A percentile compares a stretch with the other conserved stretches of the same genome.
Conservation (phyloP, 345 rosid genomes). For the Heritiera fomes region DNA sequence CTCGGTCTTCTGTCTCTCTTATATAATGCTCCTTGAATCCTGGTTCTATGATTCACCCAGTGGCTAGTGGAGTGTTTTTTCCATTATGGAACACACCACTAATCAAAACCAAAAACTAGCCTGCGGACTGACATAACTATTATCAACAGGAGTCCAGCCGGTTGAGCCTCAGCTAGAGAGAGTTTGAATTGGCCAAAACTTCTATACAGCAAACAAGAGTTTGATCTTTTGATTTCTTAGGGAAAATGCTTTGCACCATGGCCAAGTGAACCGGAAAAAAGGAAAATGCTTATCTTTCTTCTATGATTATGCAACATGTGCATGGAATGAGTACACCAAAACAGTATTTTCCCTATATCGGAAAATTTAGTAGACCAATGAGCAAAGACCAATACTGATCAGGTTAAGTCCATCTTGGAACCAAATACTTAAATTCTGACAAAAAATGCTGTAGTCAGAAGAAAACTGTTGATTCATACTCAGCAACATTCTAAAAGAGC, state of each 20-base stretch:
- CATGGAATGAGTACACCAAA: neutral
- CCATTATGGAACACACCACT: neutral
- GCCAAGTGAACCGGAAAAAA: neutral
- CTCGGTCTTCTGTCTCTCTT: constrained; percentile 1
- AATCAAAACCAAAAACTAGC: neutral
- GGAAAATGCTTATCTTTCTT: neutral
- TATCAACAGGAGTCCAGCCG: too few species aligned
- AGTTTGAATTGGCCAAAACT: too few species aligned
- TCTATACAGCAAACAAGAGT: too few species aligned
- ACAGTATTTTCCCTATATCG: too few species aligned
- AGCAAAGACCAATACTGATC: neutral
- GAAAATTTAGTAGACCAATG: neutral
- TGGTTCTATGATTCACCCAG: neutral
- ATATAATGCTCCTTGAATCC: neutral
- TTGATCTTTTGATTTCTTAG: neutral
- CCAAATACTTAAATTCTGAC: neutral
- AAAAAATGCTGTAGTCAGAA: neutral
- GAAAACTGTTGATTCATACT: neutral
- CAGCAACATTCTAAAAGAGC: neutral
- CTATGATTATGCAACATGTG: neutral
- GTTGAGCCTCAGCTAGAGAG: too few species aligned
- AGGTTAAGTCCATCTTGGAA: neutral
- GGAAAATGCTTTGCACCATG: neutral
- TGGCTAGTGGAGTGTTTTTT: neutral
- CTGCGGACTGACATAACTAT: too few species aligned